phyloP scores from a whole-genome alignment of 192 early-diverging fungal species.

The Coemansia furcata region DNA sequence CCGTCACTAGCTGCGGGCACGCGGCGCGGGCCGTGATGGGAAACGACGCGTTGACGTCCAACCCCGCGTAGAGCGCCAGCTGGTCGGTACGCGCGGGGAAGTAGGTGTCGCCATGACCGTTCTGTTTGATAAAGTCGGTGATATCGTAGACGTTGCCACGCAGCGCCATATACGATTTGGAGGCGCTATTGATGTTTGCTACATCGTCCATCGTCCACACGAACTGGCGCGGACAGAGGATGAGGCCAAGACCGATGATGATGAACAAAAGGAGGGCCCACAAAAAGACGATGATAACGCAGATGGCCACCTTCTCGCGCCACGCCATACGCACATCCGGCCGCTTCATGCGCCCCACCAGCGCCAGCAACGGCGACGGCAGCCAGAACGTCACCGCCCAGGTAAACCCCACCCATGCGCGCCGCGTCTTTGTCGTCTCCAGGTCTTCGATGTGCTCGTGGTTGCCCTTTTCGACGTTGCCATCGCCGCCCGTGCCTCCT shows the following conservation, averaged over 20 bases:
- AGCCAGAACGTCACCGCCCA: slow-evolving; percentile 38
- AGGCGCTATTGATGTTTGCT: slow-evolving; percentile 43
- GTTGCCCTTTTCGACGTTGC: slow-evolving; percentile 41
- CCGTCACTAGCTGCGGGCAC: slow-evolving; percentile 52
- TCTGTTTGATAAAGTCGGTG: slow-evolving; percentile 45
- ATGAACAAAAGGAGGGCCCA: slow-evolving; percentile 80
- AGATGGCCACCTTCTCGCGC: slow-evolving; percentile 90
- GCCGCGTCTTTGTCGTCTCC: slow-evolving; percentile 27
- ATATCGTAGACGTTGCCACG: slow-evolving; percentile 81
- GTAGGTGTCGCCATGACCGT: slow-evolving; percentile 40
- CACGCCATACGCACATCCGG: slow-evolving; percentile 94
- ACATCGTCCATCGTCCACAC: slow-evolving; percentile 70
- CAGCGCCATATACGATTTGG: slow-evolving; percentile 60
- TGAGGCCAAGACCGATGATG: slow-evolving; percentile 74
- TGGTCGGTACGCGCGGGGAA: slow-evolving; percentile 9
- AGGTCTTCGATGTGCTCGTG: slow-evolving; percentile 48
- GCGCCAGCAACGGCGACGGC: slow-evolving; percentile 26
- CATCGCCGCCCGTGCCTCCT: slow-evolving; percentile 45
- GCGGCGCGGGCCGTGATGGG: slow-evolving; percentile 57
- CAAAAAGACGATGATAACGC: slow-evolving; percentile 80
- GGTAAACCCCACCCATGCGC: slow-evolving; percentile 35
- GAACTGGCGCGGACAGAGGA: slow-evolving; percentile 70
- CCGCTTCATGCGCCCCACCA: slow-evolving; percentile 71
- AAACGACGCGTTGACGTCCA: slow-evolving; percentile 56
- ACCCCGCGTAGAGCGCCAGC: slow-evolving; percentile 48